These are phyloP conservation scores for Nicotiana obtusifolia DNA, from an alignment of 257 asterid genomes.

Conservation along the genomic window DNA sequence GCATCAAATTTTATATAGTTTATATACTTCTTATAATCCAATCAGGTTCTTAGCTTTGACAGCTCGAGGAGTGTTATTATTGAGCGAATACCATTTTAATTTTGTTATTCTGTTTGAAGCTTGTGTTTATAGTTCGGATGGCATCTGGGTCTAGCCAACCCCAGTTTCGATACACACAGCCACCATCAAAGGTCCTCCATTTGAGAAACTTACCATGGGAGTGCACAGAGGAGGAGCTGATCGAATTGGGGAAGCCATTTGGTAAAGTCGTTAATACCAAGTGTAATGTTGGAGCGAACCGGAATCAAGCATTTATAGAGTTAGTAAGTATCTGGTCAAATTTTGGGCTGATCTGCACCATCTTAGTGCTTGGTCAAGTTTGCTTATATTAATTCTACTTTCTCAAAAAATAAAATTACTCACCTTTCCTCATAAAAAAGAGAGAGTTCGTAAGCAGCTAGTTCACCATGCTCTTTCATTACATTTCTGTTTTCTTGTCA, in stretches of 20 bases:
- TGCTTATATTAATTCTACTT: too few relatives aligned
- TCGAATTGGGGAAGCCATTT: conserved; percentile 92
- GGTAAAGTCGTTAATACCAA: conserved; percentile 95
- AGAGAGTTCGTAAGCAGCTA: conserved; percentile 65
- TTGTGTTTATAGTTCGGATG: conserved; percentile 32
- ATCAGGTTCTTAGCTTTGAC: not conserved
- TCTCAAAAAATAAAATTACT: too few relatives aligned
- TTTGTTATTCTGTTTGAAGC: conserved; percentile 5
- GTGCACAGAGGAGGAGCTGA: conserved; percentile 87
- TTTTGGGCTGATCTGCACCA: too few relatives aligned
- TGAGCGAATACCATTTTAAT: not conserved
- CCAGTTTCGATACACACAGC: conserved; percentile 93
- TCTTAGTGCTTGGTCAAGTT: too few relatives aligned
- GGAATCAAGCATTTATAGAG: conserved; percentile 96
- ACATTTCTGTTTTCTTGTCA: not conserved
- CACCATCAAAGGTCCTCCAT: conserved; percentile 97
- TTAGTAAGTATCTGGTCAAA: conserved; percentile 48
- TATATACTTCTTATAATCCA: not conserved
- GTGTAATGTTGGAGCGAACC: conserved; percentile 97
- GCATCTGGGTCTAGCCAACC: conserved; percentile 93
- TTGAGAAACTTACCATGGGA: conserved; percentile 99
- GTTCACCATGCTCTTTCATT: not conserved
- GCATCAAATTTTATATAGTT: not conserved
- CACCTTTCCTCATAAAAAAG: too few relatives aligned
- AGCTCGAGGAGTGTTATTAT: not conserved